Percentiles rank a stretch among this genome's conserved stretches.
These are phyloP conservation scores for Boletus rufocinnamomeus DNA, from an alignment of 768 basidiomycete species.

Conservation along the genomic window DNA sequence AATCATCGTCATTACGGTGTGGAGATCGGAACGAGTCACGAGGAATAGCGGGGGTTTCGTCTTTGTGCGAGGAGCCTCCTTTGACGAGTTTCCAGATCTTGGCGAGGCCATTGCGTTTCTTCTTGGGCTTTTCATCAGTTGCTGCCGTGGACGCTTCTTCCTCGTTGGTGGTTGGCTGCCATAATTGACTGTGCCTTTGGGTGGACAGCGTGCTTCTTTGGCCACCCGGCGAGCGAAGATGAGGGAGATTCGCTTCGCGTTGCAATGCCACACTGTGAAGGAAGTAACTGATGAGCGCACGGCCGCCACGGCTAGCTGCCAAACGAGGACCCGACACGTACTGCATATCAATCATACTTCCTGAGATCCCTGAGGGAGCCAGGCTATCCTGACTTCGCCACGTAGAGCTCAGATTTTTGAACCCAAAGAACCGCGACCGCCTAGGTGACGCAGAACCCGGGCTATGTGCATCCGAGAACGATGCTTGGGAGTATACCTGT, in stretches of 20 bases:
- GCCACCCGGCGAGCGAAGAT: conserved; percentile 33
- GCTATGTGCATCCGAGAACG: conserved; percentile 80
- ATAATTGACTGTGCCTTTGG: conserved; percentile 53
- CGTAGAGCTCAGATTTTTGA: conserved; percentile 67
- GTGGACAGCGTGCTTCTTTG: conserved; percentile 38
- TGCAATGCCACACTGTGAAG: conserved; percentile 70
- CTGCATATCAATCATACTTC: conserved; percentile 95
- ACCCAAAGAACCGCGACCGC: conserved; percentile 76
- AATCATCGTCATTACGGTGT: conserved; percentile 58
- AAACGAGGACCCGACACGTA: conserved; percentile 45
- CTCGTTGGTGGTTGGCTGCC: conserved; percentile 47
- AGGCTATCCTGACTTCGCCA: conserved; percentile 83
- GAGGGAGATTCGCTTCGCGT: conserved; percentile 50
- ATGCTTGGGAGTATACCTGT: conserved; percentile 72
- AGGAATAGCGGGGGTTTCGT: conserved; percentile 28
- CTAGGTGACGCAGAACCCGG: conserved; percentile 66
- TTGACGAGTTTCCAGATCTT: conserved; percentile 84
- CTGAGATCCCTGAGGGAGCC: conserved; percentile 77
- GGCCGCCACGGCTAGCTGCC: neutral
- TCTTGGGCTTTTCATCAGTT: conserved; percentile 58
- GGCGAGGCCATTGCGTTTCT: conserved; percentile 75
- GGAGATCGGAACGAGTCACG: conserved; percentile 43
- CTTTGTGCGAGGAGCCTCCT: conserved; percentile 49
- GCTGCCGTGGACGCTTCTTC: conserved; percentile 16
- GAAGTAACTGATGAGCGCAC: conserved; percentile 11